Evolutionary conservation across 2,329 filamentous ascomycete species (phyloP), one percentile per base, ranked within the genome.

Genomic region (Sporothrix schenckii): DNA sequence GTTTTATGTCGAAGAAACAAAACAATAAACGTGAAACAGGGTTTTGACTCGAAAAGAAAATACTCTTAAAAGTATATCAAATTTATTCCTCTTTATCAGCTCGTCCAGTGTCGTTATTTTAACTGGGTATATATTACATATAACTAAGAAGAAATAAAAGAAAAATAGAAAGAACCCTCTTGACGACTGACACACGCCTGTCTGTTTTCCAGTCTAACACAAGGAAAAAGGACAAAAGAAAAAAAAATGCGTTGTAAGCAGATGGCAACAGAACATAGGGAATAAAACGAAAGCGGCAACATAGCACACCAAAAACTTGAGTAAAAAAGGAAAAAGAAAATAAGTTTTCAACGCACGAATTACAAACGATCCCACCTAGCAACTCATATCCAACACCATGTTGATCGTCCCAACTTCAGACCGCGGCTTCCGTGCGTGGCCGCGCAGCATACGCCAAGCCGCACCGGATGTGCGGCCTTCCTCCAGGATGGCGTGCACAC

Each of bases 341-440:
- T 21, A 5, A 53, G 13, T 1, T 47, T 6, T 14, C 3, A 61
- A 24, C 7, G 19, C 60, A 65, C 58, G 49, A 14, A 16, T 16
- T 21, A 24, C 69, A 10, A 19, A 34, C 41, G 4, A 10, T 10
- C 21, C 13, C 21, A 13, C 14, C 24, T 60, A 67, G 39, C 47
- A 70, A 0, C 52, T 13, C 73, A 69, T 72, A 39, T 74, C 74
- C 19, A 75, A 68, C 66, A 75, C 60, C 75, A 82, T 80, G 72
- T 78, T 78, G 71, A 83, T 82, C 65, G 80, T 75, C 53, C 81
- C 80, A 69, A 77, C 79, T 50, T 75, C 75, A 44, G 74, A 71
- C 71, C 75, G 78, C 49, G 88, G 88, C 83, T 91, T 91, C 77
- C 84, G 84, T 27, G 88, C 86, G 77, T 88, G 90, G 9, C 89